These are phyloP conservation scores for Candida schatavii DNA, from an alignment of 805 yeast genomes.

Conservation along the genomic window DNA sequence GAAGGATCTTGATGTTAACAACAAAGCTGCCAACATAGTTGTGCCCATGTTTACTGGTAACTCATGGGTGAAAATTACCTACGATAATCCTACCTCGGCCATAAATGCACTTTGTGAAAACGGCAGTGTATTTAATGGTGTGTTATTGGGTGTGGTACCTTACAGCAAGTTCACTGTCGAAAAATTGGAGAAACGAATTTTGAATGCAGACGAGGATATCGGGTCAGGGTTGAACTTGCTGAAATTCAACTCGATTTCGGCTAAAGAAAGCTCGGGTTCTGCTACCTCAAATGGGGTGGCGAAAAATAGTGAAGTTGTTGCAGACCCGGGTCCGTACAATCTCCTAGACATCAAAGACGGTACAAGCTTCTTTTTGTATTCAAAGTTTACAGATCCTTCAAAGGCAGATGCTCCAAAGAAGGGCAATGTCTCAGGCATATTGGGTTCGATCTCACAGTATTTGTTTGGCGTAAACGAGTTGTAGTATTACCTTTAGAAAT, in stretches of 20 bases:
- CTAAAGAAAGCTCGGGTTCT: background rate
- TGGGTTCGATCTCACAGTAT: conserved; percentile 31
- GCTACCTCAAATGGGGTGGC: background rate
- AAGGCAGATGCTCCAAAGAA: conserved; percentile 17
- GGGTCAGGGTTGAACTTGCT: conserved; percentile 31
- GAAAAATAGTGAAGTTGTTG: background rate
- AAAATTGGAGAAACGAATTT: conserved; percentile 47
- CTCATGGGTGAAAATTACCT: conserved; percentile 91
- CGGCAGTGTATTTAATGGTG: conserved; percentile 68
- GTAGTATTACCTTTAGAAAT: conserved; percentile 13
- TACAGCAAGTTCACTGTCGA: conserved; percentile 61
- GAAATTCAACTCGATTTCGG: background rate
- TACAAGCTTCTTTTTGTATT: conserved; percentile 31
- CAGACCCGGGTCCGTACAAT: conserved; percentile 14
- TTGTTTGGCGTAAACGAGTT: conserved; percentile 45
- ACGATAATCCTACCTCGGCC: conserved; percentile 70
- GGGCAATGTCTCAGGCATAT: conserved; percentile 29
- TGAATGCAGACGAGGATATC: conserved; percentile 45
- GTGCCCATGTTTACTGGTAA: conserved; percentile 79
- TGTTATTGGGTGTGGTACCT: conserved; percentile 65
- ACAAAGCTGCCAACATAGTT: conserved; percentile 12
- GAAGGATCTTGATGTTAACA: conserved; percentile 2
- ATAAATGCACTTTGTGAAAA: conserved; percentile 82
- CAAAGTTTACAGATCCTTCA: conserved; percentile 19
- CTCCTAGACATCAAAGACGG: conserved; percentile 41